A percentile compares a stretch with the other conserved stretches of the same genome.
Conservation (phyloP, 495 filamentous ascomycete genomes). For the Parmelia sp. region DNA sequence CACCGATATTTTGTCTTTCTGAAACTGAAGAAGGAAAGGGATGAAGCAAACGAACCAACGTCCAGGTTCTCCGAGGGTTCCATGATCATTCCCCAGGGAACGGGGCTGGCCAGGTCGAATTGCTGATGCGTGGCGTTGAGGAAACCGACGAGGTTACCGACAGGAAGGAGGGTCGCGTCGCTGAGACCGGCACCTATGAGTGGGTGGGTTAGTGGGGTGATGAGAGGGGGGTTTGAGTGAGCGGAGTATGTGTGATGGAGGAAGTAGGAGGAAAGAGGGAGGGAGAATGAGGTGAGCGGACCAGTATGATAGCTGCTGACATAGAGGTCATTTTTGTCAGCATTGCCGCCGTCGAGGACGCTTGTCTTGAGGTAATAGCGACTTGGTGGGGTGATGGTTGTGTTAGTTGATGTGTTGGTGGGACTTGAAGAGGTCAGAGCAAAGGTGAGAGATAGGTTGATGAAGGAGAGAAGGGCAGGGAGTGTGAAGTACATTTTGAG, state of each 20-base stretch:
- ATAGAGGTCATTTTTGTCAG: slow-evolving; percentile 35
- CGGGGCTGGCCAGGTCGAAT: slow-evolving; percentile 34
- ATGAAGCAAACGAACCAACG: slow-evolving; percentile 23
- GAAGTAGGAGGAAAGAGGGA: not conserved
- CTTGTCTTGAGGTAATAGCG: slow-evolving; percentile 42
- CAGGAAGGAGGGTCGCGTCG: slow-evolving; percentile 37
- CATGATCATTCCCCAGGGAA: slow-evolving; percentile 38
- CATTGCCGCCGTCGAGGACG: slow-evolving; percentile 25
- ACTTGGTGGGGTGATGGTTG: slow-evolving; percentile 24
- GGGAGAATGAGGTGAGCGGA: not conserved
- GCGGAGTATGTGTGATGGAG: not conserved
- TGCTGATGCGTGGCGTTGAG: slow-evolving; percentile 41
- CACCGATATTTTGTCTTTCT: too few relatives aligned
- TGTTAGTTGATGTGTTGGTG: slow-evolving; percentile 5
- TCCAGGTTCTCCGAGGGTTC: slow-evolving; percentile 24
- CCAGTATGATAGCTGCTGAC: slow-evolving; percentile 44
- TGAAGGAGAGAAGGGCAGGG: not conserved
- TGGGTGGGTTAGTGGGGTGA: not conserved
- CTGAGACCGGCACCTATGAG: slow-evolving; percentile 35
- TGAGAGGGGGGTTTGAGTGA: not conserved
- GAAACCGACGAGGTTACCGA: slow-evolving; percentile 32
- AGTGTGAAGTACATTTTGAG: not conserved
- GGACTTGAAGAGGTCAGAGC: not conserved
- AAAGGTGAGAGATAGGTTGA: not conserved
- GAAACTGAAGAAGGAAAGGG: not conserved